phyloP scores from a whole-genome alignment of 2,329 filamentous ascomycete species.

The Alternaria angustiovoidea region DNA sequence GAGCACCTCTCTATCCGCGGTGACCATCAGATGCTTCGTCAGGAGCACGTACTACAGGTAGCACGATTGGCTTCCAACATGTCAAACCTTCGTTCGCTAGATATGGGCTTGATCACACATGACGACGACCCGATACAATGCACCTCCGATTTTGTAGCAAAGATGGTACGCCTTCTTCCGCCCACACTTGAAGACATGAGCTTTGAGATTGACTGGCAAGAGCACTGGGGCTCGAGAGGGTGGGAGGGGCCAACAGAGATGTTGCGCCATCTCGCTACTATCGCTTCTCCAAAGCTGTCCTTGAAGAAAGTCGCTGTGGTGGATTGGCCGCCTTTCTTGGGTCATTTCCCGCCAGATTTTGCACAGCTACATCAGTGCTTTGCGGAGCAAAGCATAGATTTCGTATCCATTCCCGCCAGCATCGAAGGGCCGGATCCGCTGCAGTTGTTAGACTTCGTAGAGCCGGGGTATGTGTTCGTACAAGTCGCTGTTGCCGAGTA shows the following conservation, averaged over 20 bases:
- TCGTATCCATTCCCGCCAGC: slow-evolving; percentile 9
- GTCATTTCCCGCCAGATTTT: slow-evolving; percentile 11
- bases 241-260: slow-evolving; percentile 16
- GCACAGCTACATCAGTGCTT: slow-evolving; percentile 8
- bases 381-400: slow-evolving; percentile 2
- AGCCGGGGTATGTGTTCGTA: slow-evolving; percentile 15
- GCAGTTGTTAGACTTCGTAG: slow-evolving; percentile 10
- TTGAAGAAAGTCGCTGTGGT: slow-evolving; percentile 10
- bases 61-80: slow-evolving; percentile 10
- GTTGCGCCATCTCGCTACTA: slow-evolving; percentile 3
- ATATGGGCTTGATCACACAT: slow-evolving; percentile 13
- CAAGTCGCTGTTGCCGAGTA: slow-evolving; percentile 5
- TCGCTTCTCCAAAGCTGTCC: slow-evolving; percentile 3
- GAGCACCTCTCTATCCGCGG: slow-evolving; percentile 11
- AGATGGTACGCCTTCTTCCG: slow-evolving; percentile 5
- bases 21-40: slow-evolving; percentile 6
- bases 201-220: slow-evolving; percentile 16
- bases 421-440: slow-evolving; percentile 8
- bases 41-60: slow-evolving; percentile 9
- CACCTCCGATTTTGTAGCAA: slow-evolving; percentile 3
- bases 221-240: slow-evolving; percentile 14
- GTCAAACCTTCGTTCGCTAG: slow-evolving; percentile 8
- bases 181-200: slow-evolving; percentile 11
- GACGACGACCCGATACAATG: slow-evolving; percentile 6
- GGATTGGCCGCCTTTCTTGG: slow-evolving; percentile 13